A percentile compares a stretch with the other conserved stretches of the same genome.
phyloP scores from a whole-genome alignment of 2,329 filamentous ascomycete species.

The Paraphaeosphaeria sporulosa region DNA sequence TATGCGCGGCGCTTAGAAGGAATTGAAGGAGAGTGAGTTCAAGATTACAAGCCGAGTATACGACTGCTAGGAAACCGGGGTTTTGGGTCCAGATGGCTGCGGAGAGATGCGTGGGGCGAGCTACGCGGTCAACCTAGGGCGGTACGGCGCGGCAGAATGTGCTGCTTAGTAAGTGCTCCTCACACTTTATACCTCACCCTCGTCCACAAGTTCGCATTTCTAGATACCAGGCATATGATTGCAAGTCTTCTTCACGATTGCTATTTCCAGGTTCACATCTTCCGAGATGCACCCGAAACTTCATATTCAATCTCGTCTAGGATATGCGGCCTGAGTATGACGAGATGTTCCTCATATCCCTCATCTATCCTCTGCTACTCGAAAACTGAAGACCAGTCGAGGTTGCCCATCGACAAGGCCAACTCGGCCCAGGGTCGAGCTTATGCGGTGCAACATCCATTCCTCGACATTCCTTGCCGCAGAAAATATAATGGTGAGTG shows the following conservation, averaged over 20 bases:
- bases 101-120: slow-evolving; percentile 4
- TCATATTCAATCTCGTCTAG: neutral
- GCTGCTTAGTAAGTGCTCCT: neutral
- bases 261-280: too few relatives aligned
- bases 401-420: neutral
- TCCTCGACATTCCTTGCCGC: neutral
- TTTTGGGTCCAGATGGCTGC: neutral
- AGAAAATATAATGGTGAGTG: neutral
- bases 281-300: too few relatives aligned
- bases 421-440: neutral
- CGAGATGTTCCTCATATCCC: neutral
- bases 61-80: neutral
- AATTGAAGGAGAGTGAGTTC: neutral
- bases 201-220: too few relatives aligned
- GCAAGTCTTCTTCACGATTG: too few relatives aligned
- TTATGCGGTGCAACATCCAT: neutral
- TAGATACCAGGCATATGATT: too few relatives aligned
- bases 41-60: neutral
- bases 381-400: neutral
- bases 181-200: neutral
- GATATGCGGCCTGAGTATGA: neutral
- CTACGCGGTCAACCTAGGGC: slow-evolving; percentile 10
- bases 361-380: neutral
- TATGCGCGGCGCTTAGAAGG: neutral
- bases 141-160: slow-evolving; percentile 1